Evolutionary conservation across 2,329 filamentous ascomycete genomes (phyloP).

Genomic region (Botrytis cinerea): DNA sequence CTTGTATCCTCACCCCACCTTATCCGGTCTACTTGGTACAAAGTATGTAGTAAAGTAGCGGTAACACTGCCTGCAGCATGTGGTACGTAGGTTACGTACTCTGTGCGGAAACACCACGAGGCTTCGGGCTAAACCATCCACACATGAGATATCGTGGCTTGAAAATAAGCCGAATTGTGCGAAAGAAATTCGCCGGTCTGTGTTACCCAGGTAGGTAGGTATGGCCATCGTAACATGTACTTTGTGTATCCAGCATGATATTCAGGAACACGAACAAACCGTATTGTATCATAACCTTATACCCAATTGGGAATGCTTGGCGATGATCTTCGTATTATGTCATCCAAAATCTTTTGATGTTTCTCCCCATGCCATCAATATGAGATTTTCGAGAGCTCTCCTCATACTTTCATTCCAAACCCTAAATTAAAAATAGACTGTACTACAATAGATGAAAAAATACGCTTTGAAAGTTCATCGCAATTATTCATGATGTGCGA

Average conservation of each 20-base stretch:
- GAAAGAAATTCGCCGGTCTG: not conserved
- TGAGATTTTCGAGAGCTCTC: no score
- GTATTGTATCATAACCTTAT: not conserved
- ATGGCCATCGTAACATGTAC: not conserved
- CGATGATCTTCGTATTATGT: not conserved
- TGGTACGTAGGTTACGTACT: not conserved
- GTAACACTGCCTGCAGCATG: not conserved
- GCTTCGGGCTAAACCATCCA: not conserved
- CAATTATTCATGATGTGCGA: not conserved
- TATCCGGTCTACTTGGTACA: not conserved
- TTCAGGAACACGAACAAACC: not conserved
- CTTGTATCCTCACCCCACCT: not conserved
- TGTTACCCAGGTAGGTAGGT: not conserved
- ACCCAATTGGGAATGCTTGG: not conserved
- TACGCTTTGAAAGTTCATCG: not conserved
- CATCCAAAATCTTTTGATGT: not conserved
- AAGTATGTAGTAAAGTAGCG: not conserved
- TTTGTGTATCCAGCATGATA: not conserved
- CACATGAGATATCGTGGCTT: not conserved
- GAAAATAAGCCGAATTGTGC: not conserved
- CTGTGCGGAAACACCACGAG: not conserved
- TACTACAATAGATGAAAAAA: not conserved
- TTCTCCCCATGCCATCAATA: not conserved
- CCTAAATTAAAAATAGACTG: not conserved
- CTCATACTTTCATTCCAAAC: no score